phyloP scores from a whole-genome alignment of 805 yeast species.

The Yamadazyma akitaensis region DNA sequence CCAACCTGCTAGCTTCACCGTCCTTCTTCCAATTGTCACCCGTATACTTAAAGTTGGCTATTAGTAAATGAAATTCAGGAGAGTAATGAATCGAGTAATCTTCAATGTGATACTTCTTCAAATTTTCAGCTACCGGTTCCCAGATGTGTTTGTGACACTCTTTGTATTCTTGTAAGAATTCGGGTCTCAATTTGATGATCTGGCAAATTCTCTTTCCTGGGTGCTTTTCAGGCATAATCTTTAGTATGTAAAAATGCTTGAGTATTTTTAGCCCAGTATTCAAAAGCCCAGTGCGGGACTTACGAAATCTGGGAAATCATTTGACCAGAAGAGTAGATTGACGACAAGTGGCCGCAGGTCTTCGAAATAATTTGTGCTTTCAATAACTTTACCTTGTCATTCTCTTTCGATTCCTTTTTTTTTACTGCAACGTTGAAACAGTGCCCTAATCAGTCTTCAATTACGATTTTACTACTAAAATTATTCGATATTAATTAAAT shows the following conservation, averaged over 20 bases:
- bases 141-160: slow-evolving; percentile 28
- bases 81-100: slow-evolving; percentile 40
- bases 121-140: slow-evolving; percentile 28
- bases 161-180: slow-evolving; percentile 34
- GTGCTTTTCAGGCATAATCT: slow-evolving; percentile 24
- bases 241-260: slow-evolving; percentile 36
- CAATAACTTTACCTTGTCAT: too few species aligned
- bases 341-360: too few species aligned
- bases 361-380: too few species aligned
- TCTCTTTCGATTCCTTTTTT: too few species aligned
- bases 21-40: slow-evolving; percentile 38
- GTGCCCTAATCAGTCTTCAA: too few species aligned
- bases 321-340: neutral
- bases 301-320: neutral
- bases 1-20: slow-evolving; percentile 27
- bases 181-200: slow-evolving; percentile 37
- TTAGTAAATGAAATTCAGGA: slow-evolving; percentile 26
- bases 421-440: too few species aligned
- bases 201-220: slow-evolving; percentile 40
- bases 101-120: slow-evolving; percentile 35
- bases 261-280: too few species aligned
- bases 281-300: neutral
- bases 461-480: neutral
- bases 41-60: slow-evolving; percentile 36
- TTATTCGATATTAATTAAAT: neutral